These are phyloP conservation scores for Cladophialophora carrionii DNA, from an alignment of 2,329 filamentous ascomycete genomes.

Conservation along the genomic window DNA sequence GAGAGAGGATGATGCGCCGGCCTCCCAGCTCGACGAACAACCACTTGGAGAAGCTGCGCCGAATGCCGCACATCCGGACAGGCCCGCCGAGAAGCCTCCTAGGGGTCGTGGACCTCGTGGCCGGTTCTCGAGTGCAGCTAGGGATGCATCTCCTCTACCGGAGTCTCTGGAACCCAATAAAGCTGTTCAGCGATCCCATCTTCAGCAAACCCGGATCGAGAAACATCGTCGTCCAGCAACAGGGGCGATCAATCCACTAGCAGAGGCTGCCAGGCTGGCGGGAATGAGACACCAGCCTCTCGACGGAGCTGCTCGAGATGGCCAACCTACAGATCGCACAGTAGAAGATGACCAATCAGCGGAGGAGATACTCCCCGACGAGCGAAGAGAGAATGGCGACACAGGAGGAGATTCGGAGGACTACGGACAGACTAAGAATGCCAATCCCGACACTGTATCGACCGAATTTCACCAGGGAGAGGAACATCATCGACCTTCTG, in stretches of 20 bases:
- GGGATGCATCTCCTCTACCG: not conserved
- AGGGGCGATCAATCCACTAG: not conserved
- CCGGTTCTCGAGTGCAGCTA: not conserved
- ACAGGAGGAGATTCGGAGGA: not conserved
- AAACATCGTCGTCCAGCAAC: not conserved
- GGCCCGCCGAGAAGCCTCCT: not conserved
- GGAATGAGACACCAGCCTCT: not conserved
- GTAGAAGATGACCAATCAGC: not conserved
- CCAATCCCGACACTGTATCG: not conserved
- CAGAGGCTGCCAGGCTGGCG: not conserved
- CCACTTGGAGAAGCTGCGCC: not conserved
- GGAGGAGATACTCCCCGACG: not conserved
- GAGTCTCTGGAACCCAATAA: not conserved
- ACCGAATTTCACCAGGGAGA: not conserved
- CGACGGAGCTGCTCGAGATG: not conserved
- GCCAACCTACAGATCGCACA: not conserved
- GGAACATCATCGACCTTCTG: not conserved
- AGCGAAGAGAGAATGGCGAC: not conserved
- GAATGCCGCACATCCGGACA: not conserved
- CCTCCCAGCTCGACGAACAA: not conserved
- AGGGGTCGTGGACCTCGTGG: not conserved
- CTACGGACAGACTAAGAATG: not conserved
- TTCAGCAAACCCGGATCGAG: not conserved
- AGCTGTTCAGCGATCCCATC: not conserved
- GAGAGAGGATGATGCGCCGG: conserved; percentile 4